Base-by-base conservation (phyloP, 148 eudicot genomes). In the Fallopia convolvulus region DNA sequence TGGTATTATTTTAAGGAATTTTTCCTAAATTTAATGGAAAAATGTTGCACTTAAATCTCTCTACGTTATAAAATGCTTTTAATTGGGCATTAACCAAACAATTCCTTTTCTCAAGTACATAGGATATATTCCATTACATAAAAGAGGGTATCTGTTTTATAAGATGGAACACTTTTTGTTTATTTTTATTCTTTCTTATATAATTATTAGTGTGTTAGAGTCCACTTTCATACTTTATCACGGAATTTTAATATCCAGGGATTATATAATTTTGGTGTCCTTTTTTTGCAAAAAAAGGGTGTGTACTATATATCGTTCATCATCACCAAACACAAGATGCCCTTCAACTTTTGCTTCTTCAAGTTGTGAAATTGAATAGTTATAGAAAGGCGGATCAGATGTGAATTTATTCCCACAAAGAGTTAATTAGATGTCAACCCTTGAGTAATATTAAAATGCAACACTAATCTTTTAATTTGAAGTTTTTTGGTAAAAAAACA, bases 241-340 rank as follows among this genome's bases (percentile, higher is more conserved):
- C 8, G 10, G 26, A 55, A 18, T 18, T 55, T 48, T 55, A 18
- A 55, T n/a, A 55, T 55, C 61, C 61, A 55, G 61, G 20, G 61
- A 55, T 55, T 20, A 55, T 55, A 18, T 55, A 55, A 18, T 55
- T 55, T 18, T 55, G 23, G 10, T 55, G 61, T n/a, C 61, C 61
- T 55, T 55, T 55, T 53, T 55, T 53, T 53, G 7, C 8, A 6
- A 55, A 55, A 18, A 55, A 55, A 7, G 26, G 61, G 23, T 55
- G n/a, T 55, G 61, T 61, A 61, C 33, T 11, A 61, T 26, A 61
- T 26, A 61, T 61, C 30, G 12, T 30, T 63, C 39, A 63, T 63
- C 36, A 30, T 63, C 70, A 63, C 70, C 70, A 30, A 63, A 63
- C 70, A 63, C 70, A 63, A 63, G 70, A 63, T 63, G 70, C 39